Conservation (phyloP, 352 stramenopile genomes). For the Globisporangium apiculatum region DNA sequence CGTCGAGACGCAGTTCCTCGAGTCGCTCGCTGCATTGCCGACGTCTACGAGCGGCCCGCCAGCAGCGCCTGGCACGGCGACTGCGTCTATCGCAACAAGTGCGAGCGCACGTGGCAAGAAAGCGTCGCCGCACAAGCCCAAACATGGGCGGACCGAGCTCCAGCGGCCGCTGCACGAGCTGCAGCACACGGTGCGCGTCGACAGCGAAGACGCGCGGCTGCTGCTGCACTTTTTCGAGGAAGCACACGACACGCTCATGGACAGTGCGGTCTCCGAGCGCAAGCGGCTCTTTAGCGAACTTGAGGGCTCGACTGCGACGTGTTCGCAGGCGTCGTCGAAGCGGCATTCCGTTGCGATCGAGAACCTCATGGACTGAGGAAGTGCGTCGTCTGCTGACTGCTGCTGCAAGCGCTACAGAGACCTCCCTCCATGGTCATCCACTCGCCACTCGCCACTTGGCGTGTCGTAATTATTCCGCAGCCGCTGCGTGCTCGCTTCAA, state of each 20-base stretch:
- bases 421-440: no score
- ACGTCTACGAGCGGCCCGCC: no score
- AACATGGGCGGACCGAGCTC: not conserved
- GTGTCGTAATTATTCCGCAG: constrained; percentile 14
- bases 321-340: constrained; percentile 20
- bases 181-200: constrained; percentile 11
- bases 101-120: constrained; percentile 7
- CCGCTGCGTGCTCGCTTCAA: no score
- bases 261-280: constrained; percentile 19
- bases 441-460: not conserved
- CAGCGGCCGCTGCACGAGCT: not conserved
- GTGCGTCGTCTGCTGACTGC: not conserved
- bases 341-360: constrained; percentile 35
- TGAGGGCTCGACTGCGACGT: not conserved
- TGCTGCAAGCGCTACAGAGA: not conserved
- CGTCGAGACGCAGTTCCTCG: constrained; percentile 61
- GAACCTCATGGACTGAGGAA: constrained; percentile 27
- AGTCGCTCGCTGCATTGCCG: constrained; percentile 41
- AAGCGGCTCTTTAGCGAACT: constrained; percentile 47
- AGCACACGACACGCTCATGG: constrained; percentile 19
- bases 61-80: constrained; percentile 1
- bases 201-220: constrained; percentile 67
- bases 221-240: constrained; percentile 73
- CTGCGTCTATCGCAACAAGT: not conserved
- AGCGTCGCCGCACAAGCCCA: constrained; percentile 15